A percentile compares a stretch with the other conserved stretches of the same genome.
These are phyloP conservation scores for Jacaranda mimosifolia DNA, from an alignment of 257 asterid genomes.

Conservation along the genomic window DNA sequence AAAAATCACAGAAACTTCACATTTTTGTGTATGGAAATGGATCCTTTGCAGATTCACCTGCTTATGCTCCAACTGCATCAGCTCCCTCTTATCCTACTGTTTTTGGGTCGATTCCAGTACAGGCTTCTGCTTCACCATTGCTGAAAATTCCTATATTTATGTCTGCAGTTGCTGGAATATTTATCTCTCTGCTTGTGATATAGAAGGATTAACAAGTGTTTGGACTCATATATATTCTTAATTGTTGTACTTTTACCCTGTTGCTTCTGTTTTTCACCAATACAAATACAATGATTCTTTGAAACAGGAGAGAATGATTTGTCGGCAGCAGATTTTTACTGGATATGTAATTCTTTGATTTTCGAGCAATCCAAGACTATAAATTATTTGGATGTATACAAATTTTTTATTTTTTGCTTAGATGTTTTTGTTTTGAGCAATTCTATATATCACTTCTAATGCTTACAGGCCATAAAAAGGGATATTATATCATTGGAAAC, in stretches of 20 bases:
- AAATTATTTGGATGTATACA: background rate
- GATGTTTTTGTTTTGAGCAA: background rate
- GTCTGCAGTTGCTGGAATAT: constrained; percentile 43
- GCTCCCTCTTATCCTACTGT: constrained; percentile 73
- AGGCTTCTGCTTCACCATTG: constrained; percentile 48
- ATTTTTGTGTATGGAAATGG: constrained; percentile 69
- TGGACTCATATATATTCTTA: constrained; percentile 6
- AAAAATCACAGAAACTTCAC: constrained; percentile 72
- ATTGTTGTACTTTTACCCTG: background rate
- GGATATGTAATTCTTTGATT: constrained; percentile 28
- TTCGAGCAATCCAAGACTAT: constrained; percentile 19
- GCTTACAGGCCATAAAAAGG: no score
- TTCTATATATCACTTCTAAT: background rate
- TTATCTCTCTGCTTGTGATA: constrained; percentile 22
- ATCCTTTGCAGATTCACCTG: constrained; percentile 55
- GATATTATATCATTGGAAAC: no score
- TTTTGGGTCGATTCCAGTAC: constrained; percentile 76
- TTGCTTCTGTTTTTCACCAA: background rate
- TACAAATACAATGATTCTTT: constrained; percentile 32
- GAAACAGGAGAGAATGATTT: constrained; percentile 1
- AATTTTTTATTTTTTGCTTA: background rate
- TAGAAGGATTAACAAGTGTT: background rate
- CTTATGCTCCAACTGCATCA: constrained; percentile 57
- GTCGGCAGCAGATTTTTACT: constrained; percentile 31
- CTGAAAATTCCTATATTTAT: constrained; percentile 36